Evolutionary conservation across 2,329 filamentous ascomycete genomes (phyloP).

Genomic region (Paraconiothyrium brasiliense): DNA sequence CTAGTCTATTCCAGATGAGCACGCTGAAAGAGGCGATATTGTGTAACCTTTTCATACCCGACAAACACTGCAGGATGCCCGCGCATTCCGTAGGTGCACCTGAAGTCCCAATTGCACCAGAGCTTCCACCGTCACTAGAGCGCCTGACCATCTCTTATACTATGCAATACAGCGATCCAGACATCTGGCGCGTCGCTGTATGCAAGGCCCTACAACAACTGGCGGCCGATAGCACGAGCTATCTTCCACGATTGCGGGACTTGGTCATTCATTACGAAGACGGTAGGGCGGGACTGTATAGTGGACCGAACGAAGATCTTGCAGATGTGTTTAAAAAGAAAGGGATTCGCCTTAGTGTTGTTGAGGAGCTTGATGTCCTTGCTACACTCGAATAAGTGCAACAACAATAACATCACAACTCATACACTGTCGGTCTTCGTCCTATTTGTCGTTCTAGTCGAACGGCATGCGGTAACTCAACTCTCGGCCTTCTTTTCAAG

Average conservation of each 20-base stretch:
- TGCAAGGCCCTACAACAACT: not conserved
- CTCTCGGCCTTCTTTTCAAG: too few species aligned
- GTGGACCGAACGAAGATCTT: not conserved
- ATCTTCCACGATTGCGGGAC: slow-evolving; percentile 13
- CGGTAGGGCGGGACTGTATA: not conserved
- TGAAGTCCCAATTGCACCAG: not conserved
- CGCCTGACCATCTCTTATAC: slow-evolving; percentile 8
- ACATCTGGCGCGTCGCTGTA: not conserved
- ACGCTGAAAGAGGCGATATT: slow-evolving; percentile 14
- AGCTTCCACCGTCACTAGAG: slow-evolving; percentile 14
- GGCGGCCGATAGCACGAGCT: not conserved
- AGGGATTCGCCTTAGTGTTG: not conserved
- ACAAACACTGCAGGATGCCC: not conserved
- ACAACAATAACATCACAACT: not conserved
- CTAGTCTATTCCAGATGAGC: not conserved
- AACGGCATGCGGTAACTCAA: too few species aligned
- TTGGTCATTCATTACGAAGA: slow-evolving; percentile 4
- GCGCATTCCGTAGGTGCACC: not conserved
- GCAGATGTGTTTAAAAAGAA: not conserved
- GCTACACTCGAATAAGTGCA: not conserved
- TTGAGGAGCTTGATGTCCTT: not conserved
- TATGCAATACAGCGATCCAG: not conserved
- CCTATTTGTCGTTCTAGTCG: too few species aligned
- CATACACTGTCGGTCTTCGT: too few species aligned
- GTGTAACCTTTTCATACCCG: slow-evolving; percentile 11